Evolutionary conservation across 2,329 filamentous ascomycete species (phyloP), one percentile per base, ranked within the genome.

Genomic region (Fusarium beomiforme): DNA sequence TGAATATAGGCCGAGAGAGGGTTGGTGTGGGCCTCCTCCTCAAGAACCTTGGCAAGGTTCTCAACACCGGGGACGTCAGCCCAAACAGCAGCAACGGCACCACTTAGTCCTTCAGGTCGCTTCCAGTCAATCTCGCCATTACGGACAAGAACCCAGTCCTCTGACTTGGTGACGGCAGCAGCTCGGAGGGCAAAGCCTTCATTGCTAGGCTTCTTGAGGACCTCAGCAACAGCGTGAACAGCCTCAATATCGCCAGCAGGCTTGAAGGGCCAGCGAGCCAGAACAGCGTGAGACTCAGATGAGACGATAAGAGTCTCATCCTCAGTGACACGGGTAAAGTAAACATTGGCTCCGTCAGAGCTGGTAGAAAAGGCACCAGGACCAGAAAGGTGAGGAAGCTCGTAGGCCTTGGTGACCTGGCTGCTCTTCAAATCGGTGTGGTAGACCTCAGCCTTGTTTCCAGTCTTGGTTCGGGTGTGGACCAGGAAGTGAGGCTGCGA

Each of bases 11-110:
- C 96, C 14, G 88, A 85, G 9, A 93, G 77, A 6, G 93, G 86
- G 78, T 92, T 97, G 76, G 91, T 92, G 78, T 97, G 92, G 7
- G 93, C 92, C 81, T 99, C 95, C 26, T 93, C 89, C 72, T 97
- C 92, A 11, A 98, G 85, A 33, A 94, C 93, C 78, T 93, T 91
- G 9, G 91, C 94, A 51, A 98, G 84, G 55, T 90, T 87, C 78
- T 95, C 92, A 19, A 88, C 88, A 72, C 91, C 89, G 16, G 91
- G 90, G 9, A 93, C 87, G 53, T 95, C 93, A 1, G 92, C 92
- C 88, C 93, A 97, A 14, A 89, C 89, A 39, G 94, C 95, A 57
- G 93, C 91, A 29, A 93, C 86, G n/a, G 90, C 90, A 46, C 91
- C 91, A n/a, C 92, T 91, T 55, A 99, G 83, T 8, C 92, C 92